These are phyloP conservation scores for Ilex aquifolium DNA, from an alignment of 257 asterid genomes.

Conservation along the genomic window DNA sequence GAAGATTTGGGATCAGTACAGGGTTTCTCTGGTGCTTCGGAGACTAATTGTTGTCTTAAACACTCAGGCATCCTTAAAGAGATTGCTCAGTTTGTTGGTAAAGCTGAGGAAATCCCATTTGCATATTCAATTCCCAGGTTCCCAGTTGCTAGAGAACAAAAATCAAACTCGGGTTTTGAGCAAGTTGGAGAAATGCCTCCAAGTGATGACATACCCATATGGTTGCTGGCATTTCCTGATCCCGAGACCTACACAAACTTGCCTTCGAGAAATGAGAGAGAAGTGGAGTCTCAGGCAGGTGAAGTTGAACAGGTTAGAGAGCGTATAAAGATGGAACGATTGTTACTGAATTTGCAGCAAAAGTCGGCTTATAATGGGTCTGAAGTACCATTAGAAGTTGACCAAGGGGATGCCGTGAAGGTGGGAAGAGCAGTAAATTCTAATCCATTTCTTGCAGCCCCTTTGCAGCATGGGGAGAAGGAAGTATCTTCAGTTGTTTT, in stretches of 20 bases:
- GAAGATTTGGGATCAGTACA: constrained; percentile 47
- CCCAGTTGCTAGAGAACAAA: constrained; percentile 51
- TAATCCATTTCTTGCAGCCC: constrained; percentile 66
- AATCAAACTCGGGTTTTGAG: constrained; percentile 32
- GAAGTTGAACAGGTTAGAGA: constrained; percentile 30
- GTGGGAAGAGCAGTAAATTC: constrained; percentile 32
- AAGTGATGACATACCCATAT: constrained; percentile 55
- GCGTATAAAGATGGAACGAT: constrained; percentile 29
- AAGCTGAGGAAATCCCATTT: constrained; percentile 65
- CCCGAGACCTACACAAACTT: constrained; percentile 28
- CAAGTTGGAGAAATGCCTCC: constrained; percentile 45
- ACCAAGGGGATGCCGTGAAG: constrained; percentile 34
- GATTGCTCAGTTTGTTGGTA: constrained; percentile 31
- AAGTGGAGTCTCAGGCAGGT: constrained; percentile 17
- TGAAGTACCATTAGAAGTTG: constrained; percentile 32
- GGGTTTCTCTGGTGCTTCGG: constrained; percentile 34
- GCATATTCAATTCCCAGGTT: constrained; percentile 50
- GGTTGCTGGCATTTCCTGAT: constrained; percentile 61
- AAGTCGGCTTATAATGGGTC: constrained; percentile 35
- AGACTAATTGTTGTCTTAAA: constrained; percentile 44
- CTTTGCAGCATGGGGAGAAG: constrained; percentile 57
- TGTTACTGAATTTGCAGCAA: constrained; percentile 34
- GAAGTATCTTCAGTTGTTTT: constrained; percentile 45
- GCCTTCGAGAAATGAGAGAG: constrained; percentile 25
- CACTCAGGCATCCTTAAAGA: constrained; percentile 58